phyloP scores from a whole-genome alignment of 345 rosid genomes.

The Rhizophora mangle region DNA sequence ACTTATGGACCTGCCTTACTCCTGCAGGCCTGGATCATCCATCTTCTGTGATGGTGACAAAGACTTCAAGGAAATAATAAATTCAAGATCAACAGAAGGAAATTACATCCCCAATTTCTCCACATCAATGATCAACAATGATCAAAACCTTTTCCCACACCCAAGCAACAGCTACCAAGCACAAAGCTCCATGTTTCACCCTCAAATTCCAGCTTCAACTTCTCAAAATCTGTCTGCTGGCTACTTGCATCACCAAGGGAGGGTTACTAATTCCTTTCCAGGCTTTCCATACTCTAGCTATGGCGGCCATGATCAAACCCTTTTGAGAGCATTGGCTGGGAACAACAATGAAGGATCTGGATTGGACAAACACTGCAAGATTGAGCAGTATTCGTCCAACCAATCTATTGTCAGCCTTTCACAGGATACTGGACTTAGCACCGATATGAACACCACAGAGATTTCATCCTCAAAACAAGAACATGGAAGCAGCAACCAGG shows the following conservation, averaged over 20 bases:
- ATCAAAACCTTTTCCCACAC: constrained; percentile 16
- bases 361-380: constrained; percentile 36
- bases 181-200: constrained; percentile 22
- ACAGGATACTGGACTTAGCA: constrained; percentile 60
- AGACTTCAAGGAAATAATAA: constrained; percentile 28
- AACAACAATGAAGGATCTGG: constrained; percentile 4
- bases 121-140: constrained; percentile 2
- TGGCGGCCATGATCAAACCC: constrained; percentile 16
- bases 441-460: constrained; percentile 44
- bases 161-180: constrained; percentile 15
- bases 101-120: constrained; percentile 6
- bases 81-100: constrained; percentile 19
- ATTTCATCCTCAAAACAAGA: constrained; percentile 56
- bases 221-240: constrained; percentile 11
- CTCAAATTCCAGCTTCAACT: constrained; percentile 23
- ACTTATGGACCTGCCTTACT: constrained; percentile 38
- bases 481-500: constrained; percentile 16
- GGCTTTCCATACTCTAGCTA: constrained; percentile 5
- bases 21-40: constrained; percentile 20
- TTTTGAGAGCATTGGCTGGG: constrained; percentile 25
- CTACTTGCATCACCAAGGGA: constrained; percentile 32
- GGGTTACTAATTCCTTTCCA: background rate
- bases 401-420: constrained; percentile 55
- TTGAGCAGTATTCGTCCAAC: constrained; percentile 53
- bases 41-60: constrained; percentile 24